A percentile compares a stretch with the other conserved stretches of the same genome.
phyloP scores from a whole-genome alignment of 2,329 filamentous ascomycete species.

The Cryphonectria radicalis region DNA sequence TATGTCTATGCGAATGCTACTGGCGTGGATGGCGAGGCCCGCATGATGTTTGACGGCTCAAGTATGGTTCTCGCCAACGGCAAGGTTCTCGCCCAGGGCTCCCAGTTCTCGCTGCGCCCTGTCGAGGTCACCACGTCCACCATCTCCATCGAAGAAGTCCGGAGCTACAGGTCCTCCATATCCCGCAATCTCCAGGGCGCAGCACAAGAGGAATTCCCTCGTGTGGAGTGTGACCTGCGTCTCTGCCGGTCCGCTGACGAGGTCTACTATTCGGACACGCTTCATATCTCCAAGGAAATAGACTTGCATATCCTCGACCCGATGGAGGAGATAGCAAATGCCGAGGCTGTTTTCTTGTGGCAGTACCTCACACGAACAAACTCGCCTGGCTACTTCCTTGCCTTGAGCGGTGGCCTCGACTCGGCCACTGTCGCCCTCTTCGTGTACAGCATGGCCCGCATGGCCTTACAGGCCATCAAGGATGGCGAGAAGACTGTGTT shows the following conservation, averaged over 20 bases:
- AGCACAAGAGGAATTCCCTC: slow-evolving; percentile 29
- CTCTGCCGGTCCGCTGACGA: slow-evolving; percentile 35
- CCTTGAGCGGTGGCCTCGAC: slow-evolving; percentile 32
- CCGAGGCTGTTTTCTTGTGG: slow-evolving; percentile 34
- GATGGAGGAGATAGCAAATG: slow-evolving; percentile 41
- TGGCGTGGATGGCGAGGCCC: slow-evolving; percentile 38
- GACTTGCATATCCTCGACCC: slow-evolving; percentile 31
- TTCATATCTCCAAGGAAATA: slow-evolving; percentile 24
- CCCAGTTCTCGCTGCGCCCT: slow-evolving; percentile 30
- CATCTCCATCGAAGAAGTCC: slow-evolving; percentile 30
- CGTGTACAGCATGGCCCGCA: slow-evolving; percentile 32
- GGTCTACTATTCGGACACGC: slow-evolving; percentile 32
- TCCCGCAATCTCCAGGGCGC: slow-evolving; percentile 32
- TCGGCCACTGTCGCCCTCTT: slow-evolving; percentile 32
- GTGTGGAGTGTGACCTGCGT: slow-evolving; percentile 31
- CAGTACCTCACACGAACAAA: slow-evolving; percentile 31
- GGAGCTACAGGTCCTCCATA: slow-evolving; percentile 30
- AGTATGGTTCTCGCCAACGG: slow-evolving; percentile 32
- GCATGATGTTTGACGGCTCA: slow-evolving; percentile 47
- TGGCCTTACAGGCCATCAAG: slow-evolving; percentile 29
- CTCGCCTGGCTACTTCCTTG: slow-evolving; percentile 30
- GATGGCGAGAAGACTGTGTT: slow-evolving; percentile 29
- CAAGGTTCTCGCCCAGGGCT: slow-evolving; percentile 30
- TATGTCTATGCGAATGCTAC: slow-evolving; percentile 51
- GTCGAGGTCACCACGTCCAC: slow-evolving; percentile 32